These are phyloP conservation scores for Vickermania ingenoplastis DNA, from an alignment of 208 protist species.

Conservation along the genomic window DNA sequence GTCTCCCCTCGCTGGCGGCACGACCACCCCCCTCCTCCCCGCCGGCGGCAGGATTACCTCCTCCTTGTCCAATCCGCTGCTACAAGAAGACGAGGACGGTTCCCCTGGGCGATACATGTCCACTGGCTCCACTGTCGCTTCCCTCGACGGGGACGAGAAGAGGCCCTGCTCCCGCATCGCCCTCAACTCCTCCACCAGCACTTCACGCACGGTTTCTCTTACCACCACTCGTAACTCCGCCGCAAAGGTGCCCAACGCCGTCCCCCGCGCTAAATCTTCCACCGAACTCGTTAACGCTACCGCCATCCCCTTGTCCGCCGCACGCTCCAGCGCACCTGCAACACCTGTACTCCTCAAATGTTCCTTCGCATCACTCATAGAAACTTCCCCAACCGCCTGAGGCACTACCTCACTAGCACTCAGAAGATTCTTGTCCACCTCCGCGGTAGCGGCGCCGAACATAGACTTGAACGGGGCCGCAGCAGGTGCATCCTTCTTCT, in stretches of 20 bases:
- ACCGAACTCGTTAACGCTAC: not conserved
- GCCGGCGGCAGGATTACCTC: not conserved
- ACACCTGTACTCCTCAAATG: not conserved
- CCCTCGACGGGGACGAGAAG: not conserved
- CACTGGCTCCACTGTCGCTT: not conserved
- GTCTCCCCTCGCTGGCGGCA: not conserved
- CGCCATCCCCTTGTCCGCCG: not conserved
- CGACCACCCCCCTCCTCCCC: not conserved
- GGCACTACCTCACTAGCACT: not conserved
- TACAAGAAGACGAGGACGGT: not conserved
- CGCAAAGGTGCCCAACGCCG: too few species aligned
- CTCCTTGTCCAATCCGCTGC: not conserved
- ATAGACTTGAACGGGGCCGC: not conserved
- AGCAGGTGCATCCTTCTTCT: not conserved
- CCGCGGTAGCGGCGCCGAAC: not conserved
- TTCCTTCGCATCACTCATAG: not conserved
- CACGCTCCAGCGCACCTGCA: not conserved
- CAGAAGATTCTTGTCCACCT: not conserved
- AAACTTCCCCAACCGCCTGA: not conserved
- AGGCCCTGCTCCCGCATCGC: not conserved
- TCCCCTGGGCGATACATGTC: not conserved
- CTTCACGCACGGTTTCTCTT: not conserved
- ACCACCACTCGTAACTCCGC: not conserved
- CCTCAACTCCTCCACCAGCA: not conserved
- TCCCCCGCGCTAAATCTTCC: too few species aligned